phyloP scores from a whole-genome alignment of 108 stramenopile species.

The Nannochloropsis gaditana region DNA sequence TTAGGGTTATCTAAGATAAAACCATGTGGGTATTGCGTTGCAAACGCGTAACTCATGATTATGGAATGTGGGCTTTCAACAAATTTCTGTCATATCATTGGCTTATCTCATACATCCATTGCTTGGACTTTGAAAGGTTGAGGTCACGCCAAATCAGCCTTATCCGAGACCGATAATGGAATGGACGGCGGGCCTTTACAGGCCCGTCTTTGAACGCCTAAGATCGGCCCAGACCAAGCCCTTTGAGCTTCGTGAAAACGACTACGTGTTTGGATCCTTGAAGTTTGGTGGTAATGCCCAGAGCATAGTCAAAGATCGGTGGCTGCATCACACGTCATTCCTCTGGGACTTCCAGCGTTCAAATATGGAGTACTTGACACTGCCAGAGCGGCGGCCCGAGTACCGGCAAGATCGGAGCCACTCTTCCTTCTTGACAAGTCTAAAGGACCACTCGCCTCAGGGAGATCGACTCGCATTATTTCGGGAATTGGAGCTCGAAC shows the following conservation, averaged over 20 bases:
- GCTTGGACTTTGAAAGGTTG: background rate
- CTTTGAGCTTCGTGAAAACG: conserved; percentile 35
- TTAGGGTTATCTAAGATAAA: too few relatives aligned
- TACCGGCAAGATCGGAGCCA: conserved; percentile 42
- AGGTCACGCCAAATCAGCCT: conserved; percentile 31
- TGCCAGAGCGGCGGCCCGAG: conserved; percentile 38
- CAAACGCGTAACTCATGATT: too few relatives aligned
- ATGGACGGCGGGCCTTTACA: conserved; percentile 36
- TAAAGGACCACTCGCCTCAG: conserved; percentile 29
- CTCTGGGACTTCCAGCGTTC: conserved; percentile 29
- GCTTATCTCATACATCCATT: background rate
- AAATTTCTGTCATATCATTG: background rate
- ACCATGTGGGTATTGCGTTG: too few relatives aligned
- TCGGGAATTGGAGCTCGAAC: background rate
- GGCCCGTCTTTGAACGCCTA: conserved; percentile 26
- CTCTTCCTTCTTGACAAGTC: conserved; percentile 35
- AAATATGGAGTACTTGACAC: conserved; percentile 35
- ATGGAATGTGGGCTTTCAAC: too few relatives aligned
- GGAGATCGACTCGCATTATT: conserved; percentile 15
- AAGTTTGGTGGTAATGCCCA: conserved; percentile 48
- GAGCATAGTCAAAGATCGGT: conserved; percentile 38
- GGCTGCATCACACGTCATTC: conserved; percentile 50
- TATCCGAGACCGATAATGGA: conserved; percentile 41
- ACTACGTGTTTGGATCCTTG: conserved; percentile 40
- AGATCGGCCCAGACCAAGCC: background rate